These are phyloP conservation scores for Phytophthora parvispora DNA, from an alignment of 352 stramenopile species.

Conservation along the genomic window DNA sequence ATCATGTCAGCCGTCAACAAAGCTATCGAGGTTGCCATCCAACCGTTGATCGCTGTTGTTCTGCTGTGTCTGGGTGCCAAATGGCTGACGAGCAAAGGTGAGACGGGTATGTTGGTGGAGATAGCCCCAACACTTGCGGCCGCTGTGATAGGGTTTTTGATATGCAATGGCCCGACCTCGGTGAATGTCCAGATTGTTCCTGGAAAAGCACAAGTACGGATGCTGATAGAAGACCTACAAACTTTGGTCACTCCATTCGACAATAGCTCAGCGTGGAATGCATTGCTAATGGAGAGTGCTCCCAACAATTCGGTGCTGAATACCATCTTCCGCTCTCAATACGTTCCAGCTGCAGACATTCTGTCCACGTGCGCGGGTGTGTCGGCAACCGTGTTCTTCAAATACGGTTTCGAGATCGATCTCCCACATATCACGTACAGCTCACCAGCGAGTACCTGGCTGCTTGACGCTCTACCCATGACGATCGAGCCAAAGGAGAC, in stretches of 20 bases:
- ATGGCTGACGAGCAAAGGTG: not conserved
- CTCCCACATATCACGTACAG: not conserved
- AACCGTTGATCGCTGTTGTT: not conserved
- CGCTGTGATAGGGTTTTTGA: not conserved
- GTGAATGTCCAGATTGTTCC: not conserved
- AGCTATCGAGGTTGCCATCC: not conserved
- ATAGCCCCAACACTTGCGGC: not conserved
- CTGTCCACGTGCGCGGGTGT: not conserved
- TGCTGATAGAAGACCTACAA: not conserved
- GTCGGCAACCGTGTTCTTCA: no score
- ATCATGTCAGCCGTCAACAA: not conserved
- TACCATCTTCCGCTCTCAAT: not conserved
- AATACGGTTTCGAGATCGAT: not conserved
- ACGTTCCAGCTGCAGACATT: not conserved
- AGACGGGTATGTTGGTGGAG: not conserved
- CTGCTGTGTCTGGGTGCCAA: not conserved
- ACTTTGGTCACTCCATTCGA: not conserved
- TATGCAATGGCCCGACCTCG: not conserved
- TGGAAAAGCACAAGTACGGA: not conserved
- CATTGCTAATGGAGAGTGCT: not conserved
- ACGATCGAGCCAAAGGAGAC: not conserved
- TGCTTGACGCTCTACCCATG: not conserved
- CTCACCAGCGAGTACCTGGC: not conserved
- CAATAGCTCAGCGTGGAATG: not conserved
- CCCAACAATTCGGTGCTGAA: not conserved